These are phyloP conservation scores for Pleurotus ostreatus DNA, from an alignment of 768 basidiomycete genomes.

Conservation along the genomic window DNA sequence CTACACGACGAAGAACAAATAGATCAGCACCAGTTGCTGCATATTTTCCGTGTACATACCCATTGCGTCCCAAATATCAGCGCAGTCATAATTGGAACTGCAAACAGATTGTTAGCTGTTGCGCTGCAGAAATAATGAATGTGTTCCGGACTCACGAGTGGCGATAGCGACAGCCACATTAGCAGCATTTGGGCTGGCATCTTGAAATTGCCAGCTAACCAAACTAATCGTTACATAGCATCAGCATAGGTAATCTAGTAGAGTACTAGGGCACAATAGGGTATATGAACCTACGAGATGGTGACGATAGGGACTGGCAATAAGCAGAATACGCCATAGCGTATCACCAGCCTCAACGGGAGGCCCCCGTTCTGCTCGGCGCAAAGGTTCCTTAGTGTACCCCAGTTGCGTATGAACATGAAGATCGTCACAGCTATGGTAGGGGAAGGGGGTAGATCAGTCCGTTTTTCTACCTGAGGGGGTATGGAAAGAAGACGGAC, in stretches of 20 bases:
- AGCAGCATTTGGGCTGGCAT: neutral
- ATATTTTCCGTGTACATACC: constrained; percentile 7
- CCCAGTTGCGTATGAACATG: constrained; percentile 14
- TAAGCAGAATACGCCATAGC: constrained; percentile 13
- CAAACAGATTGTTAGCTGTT: neutral
- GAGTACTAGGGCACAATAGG: neutral
- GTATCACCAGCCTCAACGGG: constrained; percentile 15
- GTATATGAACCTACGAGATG: neutral
- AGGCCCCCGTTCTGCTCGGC: constrained; percentile 3
- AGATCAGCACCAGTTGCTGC: neutral
- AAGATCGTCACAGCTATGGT: constrained; percentile 13
- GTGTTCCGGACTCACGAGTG: constrained; percentile 8
- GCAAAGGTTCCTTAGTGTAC: neutral
- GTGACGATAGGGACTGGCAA: constrained; percentile 8
- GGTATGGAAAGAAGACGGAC: constrained; percentile 3
- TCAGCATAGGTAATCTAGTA: neutral
- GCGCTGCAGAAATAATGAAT: neutral
- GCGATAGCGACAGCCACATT: neutral
- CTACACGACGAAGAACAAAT: neutral
- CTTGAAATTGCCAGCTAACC: neutral
- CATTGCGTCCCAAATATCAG: constrained; percentile 18
- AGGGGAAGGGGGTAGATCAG: neutral
- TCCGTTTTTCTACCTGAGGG: too few species aligned
- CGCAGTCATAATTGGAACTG: constrained; percentile 17
- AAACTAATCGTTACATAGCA: neutral